A percentile compares a stretch with the other conserved stretches of the same genome.
These are phyloP conservation scores for Boletus bicolor DNA, from an alignment of 768 basidiomycete species.

Conservation along the genomic window DNA sequence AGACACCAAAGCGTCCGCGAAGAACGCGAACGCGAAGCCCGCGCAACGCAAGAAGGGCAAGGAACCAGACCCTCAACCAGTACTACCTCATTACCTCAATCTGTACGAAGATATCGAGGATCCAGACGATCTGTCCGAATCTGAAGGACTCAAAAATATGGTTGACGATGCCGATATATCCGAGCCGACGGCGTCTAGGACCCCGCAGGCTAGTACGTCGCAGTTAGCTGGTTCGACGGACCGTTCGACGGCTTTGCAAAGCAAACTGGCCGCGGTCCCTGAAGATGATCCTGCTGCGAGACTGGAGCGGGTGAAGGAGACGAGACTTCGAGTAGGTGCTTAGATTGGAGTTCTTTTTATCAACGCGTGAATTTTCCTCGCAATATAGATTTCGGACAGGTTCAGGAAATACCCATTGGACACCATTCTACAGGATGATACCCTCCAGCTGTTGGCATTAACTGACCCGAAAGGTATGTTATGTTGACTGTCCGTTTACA, in stretches of 20 bases:
- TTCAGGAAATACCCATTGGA: conserved; percentile 2
- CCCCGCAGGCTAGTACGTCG: conserved; percentile 12
- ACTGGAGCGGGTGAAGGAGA: conserved; percentile 18
- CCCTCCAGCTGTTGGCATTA: conserved; percentile 23
- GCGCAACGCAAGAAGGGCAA: conserved; percentile 22
- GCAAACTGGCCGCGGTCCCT: neutral
- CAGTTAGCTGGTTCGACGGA: neutral
- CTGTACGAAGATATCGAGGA: conserved; percentile 33
- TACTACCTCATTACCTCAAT: neutral
- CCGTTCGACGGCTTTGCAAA: neutral
- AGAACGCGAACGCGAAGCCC: conserved; percentile 8
- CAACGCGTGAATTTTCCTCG: neutral
- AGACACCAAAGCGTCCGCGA: conserved; percentile 4
- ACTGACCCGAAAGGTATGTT: conserved; percentile 19
- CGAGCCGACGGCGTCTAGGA: conserved; percentile 6
- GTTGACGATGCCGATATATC: neutral
- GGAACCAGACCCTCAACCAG: conserved; percentile 4
- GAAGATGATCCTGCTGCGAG: conserved; percentile 13
- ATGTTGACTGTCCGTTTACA: neutral
- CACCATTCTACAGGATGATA: conserved; percentile 22
- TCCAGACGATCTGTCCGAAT: conserved; percentile 20
- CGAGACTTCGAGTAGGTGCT: conserved; percentile 18
- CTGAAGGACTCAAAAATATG: conserved; percentile 13
- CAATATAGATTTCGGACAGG: conserved; percentile 16
- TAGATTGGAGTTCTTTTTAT: neutral